Evolutionary conservation across 1,284 basidiomycete species (phyloP).

Genomic region (Fistulinella cinereoalba): DNA sequence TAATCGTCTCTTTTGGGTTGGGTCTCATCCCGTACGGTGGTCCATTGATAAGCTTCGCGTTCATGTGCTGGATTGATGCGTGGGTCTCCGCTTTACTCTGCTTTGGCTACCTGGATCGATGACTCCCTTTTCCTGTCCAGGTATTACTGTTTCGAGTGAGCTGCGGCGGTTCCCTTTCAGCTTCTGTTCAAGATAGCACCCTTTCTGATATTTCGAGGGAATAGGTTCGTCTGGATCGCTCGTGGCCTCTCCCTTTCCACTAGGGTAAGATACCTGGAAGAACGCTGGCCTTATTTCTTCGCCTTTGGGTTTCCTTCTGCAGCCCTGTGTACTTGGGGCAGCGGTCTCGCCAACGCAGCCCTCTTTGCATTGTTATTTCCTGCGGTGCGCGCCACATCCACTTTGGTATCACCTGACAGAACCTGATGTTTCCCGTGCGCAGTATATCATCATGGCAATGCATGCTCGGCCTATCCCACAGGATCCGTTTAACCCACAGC

Average conservation of each 20-base stretch:
- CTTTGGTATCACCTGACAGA: conserved; percentile 5
- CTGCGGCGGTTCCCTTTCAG: conserved; percentile 5
- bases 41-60: conserved; percentile 56
- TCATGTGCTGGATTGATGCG: conserved; percentile 82
- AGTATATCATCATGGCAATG: conserved; percentile 81
- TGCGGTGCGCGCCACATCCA: conserved; percentile 43
- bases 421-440: conserved; percentile 8
- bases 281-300: conserved; percentile 83
- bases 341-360: conserved; percentile 70
- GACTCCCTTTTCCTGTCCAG: conserved; percentile 36
- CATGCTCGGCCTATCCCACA: conserved; percentile 61
- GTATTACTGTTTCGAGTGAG: conserved; percentile 87
- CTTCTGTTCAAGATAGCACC: not conserved
- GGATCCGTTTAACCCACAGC: conserved; percentile 66
- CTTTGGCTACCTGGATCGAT: not conserved
- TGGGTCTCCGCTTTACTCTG: conserved; percentile 46
- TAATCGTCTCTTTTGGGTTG: conserved; percentile 65
- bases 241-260: conserved; percentile 65
- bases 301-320: conserved; percentile 76
- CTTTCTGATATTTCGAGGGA: conserved; percentile 7
- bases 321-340: conserved; percentile 66
- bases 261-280: conserved; percentile 73
- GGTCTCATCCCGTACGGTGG: conserved; percentile 64
- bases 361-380: conserved; percentile 72
- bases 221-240: conserved; percentile 75